A percentile compares a stretch with the other conserved stretches of the same genome.
These are phyloP conservation scores for Multifurca ochricompacta DNA, from an alignment of 768 basidiomycete species.

Conservation along the genomic window DNA sequence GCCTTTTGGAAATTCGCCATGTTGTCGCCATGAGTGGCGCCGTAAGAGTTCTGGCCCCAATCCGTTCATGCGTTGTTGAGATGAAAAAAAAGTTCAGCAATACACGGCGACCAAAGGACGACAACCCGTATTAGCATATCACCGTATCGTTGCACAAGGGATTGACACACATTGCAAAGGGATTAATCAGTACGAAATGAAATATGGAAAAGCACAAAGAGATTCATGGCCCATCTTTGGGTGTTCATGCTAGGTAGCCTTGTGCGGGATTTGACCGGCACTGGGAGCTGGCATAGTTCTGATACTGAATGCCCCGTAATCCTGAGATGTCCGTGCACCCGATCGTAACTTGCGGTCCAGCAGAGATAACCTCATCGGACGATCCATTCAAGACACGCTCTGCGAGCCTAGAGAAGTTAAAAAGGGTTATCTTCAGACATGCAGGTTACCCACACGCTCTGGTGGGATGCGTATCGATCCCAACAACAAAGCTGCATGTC, in stretches of 20 bases:
- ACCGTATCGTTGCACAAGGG: not conserved
- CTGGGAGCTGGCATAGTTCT: not conserved
- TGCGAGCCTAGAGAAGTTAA: not conserved
- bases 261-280: not conserved
- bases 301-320: not conserved
- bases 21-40: conserved; percentile 41
- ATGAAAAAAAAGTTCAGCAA: conserved; percentile 21
- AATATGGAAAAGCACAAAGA: not conserved
- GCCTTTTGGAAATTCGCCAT: conserved; percentile 51
- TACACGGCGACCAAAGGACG: conserved; percentile 48
- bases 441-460: not conserved
- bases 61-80: conserved; percentile 36
- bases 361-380: not conserved
- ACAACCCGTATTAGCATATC: not conserved
- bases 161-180: conserved; percentile 46
- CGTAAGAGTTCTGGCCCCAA: conserved; percentile 73
- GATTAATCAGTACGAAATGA: conserved; percentile 19
- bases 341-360: not conserved
- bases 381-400: not conserved
- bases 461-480: not conserved
- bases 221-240: not conserved
- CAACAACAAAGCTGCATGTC: conserved; percentile 1
- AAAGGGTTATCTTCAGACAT: not conserved
- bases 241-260: not conserved
- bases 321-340: not conserved